Conservation (phyloP, 768 basidiomycete genomes). For the Pholiota molesta region DNA sequence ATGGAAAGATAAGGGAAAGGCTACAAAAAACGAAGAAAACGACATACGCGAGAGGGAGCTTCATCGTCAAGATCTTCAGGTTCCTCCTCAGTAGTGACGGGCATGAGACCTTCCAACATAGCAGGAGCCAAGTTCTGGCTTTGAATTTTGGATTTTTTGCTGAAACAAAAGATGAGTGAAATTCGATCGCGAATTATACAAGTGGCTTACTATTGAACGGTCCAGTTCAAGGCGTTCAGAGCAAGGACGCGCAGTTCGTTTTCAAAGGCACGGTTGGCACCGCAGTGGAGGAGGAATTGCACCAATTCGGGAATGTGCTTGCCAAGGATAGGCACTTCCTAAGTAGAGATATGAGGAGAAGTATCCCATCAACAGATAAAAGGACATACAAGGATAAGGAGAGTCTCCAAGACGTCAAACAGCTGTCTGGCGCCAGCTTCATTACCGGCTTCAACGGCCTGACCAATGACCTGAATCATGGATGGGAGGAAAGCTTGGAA, state of each 20-base stretch:
- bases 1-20: slow-evolving; percentile 2
- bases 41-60: slow-evolving; percentile 83
- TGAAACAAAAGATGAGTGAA: slow-evolving; percentile 32
- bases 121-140: slow-evolving; percentile 78
- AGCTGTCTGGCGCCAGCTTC: slow-evolving; percentile 84
- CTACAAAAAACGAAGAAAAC: not conserved
- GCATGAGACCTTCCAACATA: slow-evolving; percentile 91
- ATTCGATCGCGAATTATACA: not conserved
- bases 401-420: slow-evolving; percentile 95
- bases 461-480: slow-evolving; percentile 89
- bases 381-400: slow-evolving; percentile 80
- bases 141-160: slow-evolving; percentile 97
- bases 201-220: slow-evolving; percentile 80
- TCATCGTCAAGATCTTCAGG: slow-evolving; percentile 94
- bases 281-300: slow-evolving; percentile 84
- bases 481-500: slow-evolving; percentile 86
- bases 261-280: slow-evolving; percentile 76
- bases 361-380: not conserved
- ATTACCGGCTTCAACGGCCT: slow-evolving; percentile 77
- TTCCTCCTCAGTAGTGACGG: slow-evolving; percentile 91
- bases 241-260: slow-evolving; percentile 85
- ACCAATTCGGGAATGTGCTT: slow-evolving; percentile 88
- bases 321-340: slow-evolving; percentile 94
- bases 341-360: slow-evolving; percentile 16
- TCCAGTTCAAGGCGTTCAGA: slow-evolving; percentile 95